phyloP scores from a whole-genome alignment of 306 rosid species.

The Cucurbita ficifolia region DNA sequence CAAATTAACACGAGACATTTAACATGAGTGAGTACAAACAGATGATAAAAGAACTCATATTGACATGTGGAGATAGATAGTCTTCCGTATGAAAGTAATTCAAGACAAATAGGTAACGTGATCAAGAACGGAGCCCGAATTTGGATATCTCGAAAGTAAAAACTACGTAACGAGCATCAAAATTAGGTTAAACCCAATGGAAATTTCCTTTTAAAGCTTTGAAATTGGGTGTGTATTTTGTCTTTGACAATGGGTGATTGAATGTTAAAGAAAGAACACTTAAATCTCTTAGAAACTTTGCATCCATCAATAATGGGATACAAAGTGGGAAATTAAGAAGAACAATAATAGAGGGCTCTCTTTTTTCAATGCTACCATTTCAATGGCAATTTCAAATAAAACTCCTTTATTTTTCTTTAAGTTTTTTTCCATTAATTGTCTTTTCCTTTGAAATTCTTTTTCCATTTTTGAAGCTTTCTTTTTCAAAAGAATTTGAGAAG shows the following conservation, averaged over 20 bases:
- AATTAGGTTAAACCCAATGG: background rate
- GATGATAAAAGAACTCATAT: too few relatives aligned
- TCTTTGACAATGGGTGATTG: background rate
- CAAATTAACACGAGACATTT: too few relatives aligned
- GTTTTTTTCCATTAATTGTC: background rate
- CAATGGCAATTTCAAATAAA: constrained; percentile 1
- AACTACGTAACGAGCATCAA: too few relatives aligned
- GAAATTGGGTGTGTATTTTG: background rate
- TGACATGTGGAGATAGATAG: too few relatives aligned
- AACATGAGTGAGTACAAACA: too few relatives aligned
- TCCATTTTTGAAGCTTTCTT: constrained; percentile 26
- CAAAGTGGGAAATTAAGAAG: constrained; percentile 13
- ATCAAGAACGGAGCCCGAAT: too few relatives aligned
- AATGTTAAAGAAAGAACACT: background rate
- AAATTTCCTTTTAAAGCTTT: background rate
- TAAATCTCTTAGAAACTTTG: background rate
- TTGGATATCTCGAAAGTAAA: too few relatives aligned
- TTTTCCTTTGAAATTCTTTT: constrained; percentile 5
- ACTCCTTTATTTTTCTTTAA: background rate
- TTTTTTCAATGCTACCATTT: constrained; percentile 23
- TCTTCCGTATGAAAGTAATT: too few relatives aligned
- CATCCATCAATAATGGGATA: background rate
- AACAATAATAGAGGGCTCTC: constrained; percentile 35
- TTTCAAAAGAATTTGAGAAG: constrained; percentile 26
- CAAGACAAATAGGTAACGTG: too few relatives aligned